Percentiles rank a stretch among this genome's conserved stretches.
These are phyloP conservation scores for Atkinsonella texensis DNA, from an alignment of 2,329 filamentous ascomycete species.

Conservation along the genomic window DNA sequence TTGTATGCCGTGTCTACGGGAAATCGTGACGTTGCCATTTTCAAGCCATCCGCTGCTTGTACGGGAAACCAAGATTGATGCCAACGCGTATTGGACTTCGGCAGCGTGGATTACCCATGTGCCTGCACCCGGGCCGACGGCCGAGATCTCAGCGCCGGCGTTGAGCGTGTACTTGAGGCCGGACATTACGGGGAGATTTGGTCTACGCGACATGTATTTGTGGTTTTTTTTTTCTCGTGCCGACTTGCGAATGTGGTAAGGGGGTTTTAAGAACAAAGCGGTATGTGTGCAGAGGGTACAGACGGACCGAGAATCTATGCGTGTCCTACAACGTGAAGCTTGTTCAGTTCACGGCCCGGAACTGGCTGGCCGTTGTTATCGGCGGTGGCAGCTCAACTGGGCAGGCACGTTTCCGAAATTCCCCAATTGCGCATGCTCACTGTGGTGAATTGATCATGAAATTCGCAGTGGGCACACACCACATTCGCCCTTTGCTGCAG, in stretches of 20 bases:
- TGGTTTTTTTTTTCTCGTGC: neutral
- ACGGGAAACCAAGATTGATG: slow-evolving; percentile 60
- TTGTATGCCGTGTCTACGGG: neutral
- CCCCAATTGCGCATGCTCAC: slow-evolving; percentile 17
- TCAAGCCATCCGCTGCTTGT: slow-evolving; percentile 32
- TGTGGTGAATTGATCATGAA: too few relatives aligned
- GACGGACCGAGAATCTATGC: too few relatives aligned
- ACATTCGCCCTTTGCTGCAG: too few relatives aligned
- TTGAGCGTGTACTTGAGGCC: slow-evolving; percentile 46
- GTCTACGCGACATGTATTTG: too few relatives aligned
- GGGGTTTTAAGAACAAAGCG: too few relatives aligned
- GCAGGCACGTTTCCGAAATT: neutral
- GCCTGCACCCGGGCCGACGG: slow-evolving; percentile 53
- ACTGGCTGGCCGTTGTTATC: too few relatives aligned
- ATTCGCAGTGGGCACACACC: too few relatives aligned
- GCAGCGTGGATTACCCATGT: too few relatives aligned
- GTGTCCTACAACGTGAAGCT: too few relatives aligned
- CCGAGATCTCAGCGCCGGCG: slow-evolving; percentile 50
- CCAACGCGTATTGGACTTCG: slow-evolving; percentile 52
- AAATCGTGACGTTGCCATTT: neutral
- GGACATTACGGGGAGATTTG: neutral
- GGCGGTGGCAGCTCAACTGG: slow-evolving; percentile 5
- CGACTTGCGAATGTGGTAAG: too few relatives aligned
- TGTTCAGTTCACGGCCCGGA: too few relatives aligned
- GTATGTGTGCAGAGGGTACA: too few relatives aligned